Evolutionary conservation across 768 basidiomycete species (phyloP).

Genomic region (Gymnopilus dilepis): DNA sequence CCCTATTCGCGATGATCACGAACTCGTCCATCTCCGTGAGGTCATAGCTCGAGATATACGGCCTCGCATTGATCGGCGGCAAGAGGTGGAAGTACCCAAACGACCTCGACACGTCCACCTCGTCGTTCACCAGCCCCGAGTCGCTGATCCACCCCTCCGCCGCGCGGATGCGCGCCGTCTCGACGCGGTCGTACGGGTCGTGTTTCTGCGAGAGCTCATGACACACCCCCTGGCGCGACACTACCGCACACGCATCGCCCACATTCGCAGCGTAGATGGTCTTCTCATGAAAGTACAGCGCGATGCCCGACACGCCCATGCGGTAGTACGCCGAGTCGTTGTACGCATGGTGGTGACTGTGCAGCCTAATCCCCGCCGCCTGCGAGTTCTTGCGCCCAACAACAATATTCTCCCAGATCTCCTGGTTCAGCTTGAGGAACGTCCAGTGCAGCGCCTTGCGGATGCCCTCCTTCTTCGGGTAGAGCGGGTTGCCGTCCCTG

Average conservation of each 20-base stretch:
- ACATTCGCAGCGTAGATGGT: slow-evolving; percentile 90
- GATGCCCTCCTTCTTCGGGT: slow-evolving; percentile 46
- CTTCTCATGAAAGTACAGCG: slow-evolving; percentile 81
- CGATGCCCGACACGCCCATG: slow-evolving; percentile 84
- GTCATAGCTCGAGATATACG: slow-evolving; percentile 72
- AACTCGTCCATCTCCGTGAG: slow-evolving; percentile 91
- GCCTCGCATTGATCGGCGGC: slow-evolving; percentile 89
- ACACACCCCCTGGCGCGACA: slow-evolving; percentile 79
- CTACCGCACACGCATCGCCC: slow-evolving; percentile 86
- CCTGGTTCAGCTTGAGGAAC: slow-evolving; percentile 87
- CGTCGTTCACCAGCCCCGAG: slow-evolving; percentile 89
- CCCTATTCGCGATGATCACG: slow-evolving; percentile 92
- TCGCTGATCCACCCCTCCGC: slow-evolving; percentile 97
- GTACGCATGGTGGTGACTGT: slow-evolving; percentile 40
- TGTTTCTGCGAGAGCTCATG: slow-evolving; percentile 79
- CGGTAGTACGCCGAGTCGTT: slow-evolving; percentile 58
- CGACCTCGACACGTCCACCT: slow-evolving; percentile 88
- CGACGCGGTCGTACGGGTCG: slow-evolving; percentile 86
- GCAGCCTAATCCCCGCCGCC: no score
- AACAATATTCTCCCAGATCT: slow-evolving; percentile 72
- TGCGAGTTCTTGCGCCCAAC: slow-evolving; percentile 75
- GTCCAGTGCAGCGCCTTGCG: slow-evolving; percentile 83
- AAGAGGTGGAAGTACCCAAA: slow-evolving; percentile 93
- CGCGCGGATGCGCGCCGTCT: slow-evolving; percentile 85
- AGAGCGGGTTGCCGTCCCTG: slow-evolving; percentile 33